Conservation (phyloP, 495 filamentous ascomycete species). For the Neurospora hispaniola region DNA sequence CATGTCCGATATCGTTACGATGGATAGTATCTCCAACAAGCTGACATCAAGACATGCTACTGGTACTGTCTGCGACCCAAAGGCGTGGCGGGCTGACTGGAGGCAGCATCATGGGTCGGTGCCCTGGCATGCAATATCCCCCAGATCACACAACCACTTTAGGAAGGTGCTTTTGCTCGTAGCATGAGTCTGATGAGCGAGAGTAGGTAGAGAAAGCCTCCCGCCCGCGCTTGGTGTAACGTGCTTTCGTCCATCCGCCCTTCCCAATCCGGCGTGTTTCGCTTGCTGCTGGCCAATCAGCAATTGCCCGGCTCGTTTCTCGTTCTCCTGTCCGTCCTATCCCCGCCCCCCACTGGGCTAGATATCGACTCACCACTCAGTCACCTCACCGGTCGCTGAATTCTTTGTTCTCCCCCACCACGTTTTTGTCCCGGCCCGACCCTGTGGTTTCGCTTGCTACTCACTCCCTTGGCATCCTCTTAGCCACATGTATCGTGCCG, state of each 20-base stretch:
- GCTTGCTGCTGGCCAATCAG: conserved; percentile 38
- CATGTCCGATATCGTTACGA: neutral
- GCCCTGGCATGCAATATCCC: neutral
- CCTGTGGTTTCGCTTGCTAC: neutral
- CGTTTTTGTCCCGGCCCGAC: neutral
- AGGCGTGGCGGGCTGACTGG: neutral
- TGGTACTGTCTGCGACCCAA: neutral
- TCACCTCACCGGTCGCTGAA: neutral
- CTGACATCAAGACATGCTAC: no score
- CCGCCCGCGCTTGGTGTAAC: neutral
- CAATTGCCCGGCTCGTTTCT: conserved; percentile 31
- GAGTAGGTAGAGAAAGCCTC: neutral
- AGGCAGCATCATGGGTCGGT: no score
- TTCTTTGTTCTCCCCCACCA: neutral
- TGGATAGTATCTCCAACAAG: no score
- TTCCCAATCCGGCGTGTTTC: conserved; percentile 17
- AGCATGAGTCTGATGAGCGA: neutral
- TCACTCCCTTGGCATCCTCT: neutral
- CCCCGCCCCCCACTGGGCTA: neutral
- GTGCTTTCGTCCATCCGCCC: neutral
- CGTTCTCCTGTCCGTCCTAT: neutral
- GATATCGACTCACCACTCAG: neutral
- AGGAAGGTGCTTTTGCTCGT: neutral
- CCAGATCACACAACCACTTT: neutral
- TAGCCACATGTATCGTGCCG: neutral